Evolutionary conservation across 140 eudicot species (phyloP).

Genomic region (Stevia rebaudiana): DNA sequence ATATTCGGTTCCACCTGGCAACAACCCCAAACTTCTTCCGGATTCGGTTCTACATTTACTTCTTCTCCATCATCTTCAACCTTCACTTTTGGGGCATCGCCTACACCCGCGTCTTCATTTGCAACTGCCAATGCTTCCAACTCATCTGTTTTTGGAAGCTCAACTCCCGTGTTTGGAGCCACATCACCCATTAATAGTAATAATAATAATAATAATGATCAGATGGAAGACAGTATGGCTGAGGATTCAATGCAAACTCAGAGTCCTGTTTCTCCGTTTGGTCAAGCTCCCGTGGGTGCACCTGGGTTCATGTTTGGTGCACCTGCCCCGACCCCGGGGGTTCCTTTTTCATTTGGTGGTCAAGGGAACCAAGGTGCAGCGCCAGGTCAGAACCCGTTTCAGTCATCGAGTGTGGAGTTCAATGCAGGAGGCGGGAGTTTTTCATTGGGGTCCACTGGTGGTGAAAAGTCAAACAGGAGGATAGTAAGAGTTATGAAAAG

Average conservation of each 20-base stretch:
- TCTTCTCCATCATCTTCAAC: conserved; percentile 27
- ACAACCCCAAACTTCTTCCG: conserved; percentile 30
- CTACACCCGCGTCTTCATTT: conserved; percentile 35
- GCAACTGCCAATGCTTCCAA: conserved; percentile 31
- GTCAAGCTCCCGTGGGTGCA: conserved; percentile 39
- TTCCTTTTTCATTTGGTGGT: conserved; percentile 50
- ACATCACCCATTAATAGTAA: conserved; percentile 20
- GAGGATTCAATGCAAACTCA: conserved; percentile 72
- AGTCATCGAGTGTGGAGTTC: conserved; percentile 54
- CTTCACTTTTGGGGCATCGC: conserved; percentile 49
- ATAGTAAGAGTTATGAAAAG: conserved; percentile 40
- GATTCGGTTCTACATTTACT: conserved; percentile 37
- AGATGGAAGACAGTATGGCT: conserved; percentile 97
- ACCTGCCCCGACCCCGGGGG: conserved; percentile 21
- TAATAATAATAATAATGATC: conserved; percentile 53
- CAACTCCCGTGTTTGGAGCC: conserved; percentile 35
- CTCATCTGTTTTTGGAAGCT: conserved; percentile 40
- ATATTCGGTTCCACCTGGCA: conserved; percentile 49
- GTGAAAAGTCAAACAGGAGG: conserved; percentile 62
- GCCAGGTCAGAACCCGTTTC: conserved; percentile 25
- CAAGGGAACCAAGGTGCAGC: conserved; percentile 16
- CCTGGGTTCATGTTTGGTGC: conserved; percentile 59
- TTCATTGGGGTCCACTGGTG: conserved; percentile 77
- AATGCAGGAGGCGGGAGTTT: conserved; percentile 67
- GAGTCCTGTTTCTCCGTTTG: conserved; percentile 16